Evolutionary conservation across 306 rosid species (phyloP), one percentile per base, ranked within the genome.

Genomic region (Inga laurina): DNA sequence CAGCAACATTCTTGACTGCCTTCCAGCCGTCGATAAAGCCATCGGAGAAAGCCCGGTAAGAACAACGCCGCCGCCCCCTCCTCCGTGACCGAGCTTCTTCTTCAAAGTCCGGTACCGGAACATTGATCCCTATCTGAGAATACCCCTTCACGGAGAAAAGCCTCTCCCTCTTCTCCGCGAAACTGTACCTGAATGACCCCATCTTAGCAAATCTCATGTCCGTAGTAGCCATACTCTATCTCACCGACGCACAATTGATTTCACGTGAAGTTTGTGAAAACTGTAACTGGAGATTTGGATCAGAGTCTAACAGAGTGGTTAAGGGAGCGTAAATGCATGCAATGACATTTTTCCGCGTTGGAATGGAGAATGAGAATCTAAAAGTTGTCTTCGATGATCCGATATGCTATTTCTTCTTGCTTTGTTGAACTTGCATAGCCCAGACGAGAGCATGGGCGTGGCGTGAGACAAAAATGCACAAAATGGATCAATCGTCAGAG

Each of bases 81-180:
- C 8, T 39, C 43, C 8, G 43, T 39, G 74, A 70, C 7, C 21
- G 15, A 71, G 78, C 52, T 49, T 78, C 84, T 1, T 89, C 89
- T 10, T 72, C 84, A 39, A 39, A 39, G 15, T 76, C 85, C 0
- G 24, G 22, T 7, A 76, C 87, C 2, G 73, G 32, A 79, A 87
- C 65, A 4, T 30, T 11, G 62, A 90, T 83, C 10, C 91, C 89
- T 1, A 91, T 74, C 64, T 84, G 89, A 7, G 94, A 81, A 78
- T 88, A 84, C 10, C 84, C 90, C 68, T 87, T 90, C 18, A 12
- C 59, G 0, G 97, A 86, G 0, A 92, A 88, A 22, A 96, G 81
- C 76, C 83, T 85, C 90, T 96, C 98, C 81, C 86, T 88, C 75
- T 75, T 90, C 87, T 91, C 97, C 16, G 87, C 83, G 21, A 94